Base-by-base conservation (phyloP, 805 yeast species). In the Lachancea kluyveri region DNA sequence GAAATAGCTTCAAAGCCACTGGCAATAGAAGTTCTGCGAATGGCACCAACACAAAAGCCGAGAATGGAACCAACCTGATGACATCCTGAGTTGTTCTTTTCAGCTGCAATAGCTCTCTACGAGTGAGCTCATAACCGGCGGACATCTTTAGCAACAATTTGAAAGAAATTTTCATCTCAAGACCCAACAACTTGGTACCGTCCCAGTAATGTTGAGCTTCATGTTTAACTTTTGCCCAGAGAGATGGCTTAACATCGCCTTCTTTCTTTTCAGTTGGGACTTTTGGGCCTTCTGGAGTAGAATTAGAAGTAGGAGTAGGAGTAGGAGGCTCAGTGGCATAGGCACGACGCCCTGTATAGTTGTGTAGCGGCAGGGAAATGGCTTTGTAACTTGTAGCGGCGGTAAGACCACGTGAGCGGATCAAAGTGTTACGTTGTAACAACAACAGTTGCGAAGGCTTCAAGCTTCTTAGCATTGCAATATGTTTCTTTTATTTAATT, bases 1-100 rank as follows among this genome's bases (percentile, higher is more conserved):
- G 98, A 76, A 92, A 90, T n/a, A 90, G 39, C 60, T 83, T 84
- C 40, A 90, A 64, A 2, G 96, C 96, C 23, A 90, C 60, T 0
- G 98, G 98, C 30, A 90, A 66, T 43, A 90, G 66, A 33, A 90
- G 64, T 60, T 90, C 98, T 3, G 97, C 97, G 64, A 90, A 90
- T 24, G 98, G 98, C 28, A 90, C 77, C 35, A 90, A 59, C 12
- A 90, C 71, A 58, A 90, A 90, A 67, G 92, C 79, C 32, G 94
- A 77, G 62, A 90, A 90, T 10, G 98, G 98, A 27, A 92, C 90
- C 36, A 92, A 63, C 51, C 97, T 74, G 16, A 79, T 74, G 34
- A 92, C 75, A 60, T 90, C 98, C 33, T 73, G 72, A 6, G 84
- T 72, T 4, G 98, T 90, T 59, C 97, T 76, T 50, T 79, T 79